Evolutionary conservation across 2,329 filamentous ascomycete genomes (phyloP).

Genomic region (Alternaria angustiovoidea): DNA sequence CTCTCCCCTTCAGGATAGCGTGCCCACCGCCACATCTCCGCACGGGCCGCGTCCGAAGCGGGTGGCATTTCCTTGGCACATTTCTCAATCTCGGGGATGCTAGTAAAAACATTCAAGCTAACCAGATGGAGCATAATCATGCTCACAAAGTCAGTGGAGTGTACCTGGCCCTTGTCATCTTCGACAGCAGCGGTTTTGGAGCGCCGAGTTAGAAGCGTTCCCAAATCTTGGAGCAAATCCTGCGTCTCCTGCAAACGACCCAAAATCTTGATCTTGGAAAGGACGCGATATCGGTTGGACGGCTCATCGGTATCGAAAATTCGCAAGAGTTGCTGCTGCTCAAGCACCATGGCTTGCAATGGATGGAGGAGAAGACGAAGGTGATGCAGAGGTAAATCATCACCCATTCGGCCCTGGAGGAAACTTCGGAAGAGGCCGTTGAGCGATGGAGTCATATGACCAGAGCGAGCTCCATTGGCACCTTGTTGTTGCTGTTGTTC

Average conservation of each 20-base stretch:
- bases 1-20: conserved; percentile 12
- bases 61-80: conserved; percentile 12
- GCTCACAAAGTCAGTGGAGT: neutral
- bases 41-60: conserved; percentile 1
- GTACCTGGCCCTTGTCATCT: neutral
- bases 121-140: conserved; percentile 18
- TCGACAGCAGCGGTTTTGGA: neutral
- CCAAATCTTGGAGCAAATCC: conserved; percentile 9
- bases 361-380: conserved; percentile 17
- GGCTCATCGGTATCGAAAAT: conserved; percentile 15
- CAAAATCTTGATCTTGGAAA: conserved; percentile 10
- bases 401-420: conserved; percentile 8
- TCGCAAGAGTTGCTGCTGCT: conserved; percentile 14
- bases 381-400: conserved; percentile 7
- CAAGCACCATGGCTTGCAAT: conserved; percentile 9
- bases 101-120: conserved; percentile 16
- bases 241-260: conserved; percentile 14
- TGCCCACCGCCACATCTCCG: conserved; percentile 9
- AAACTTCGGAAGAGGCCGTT: conserved; percentile 14
- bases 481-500: neutral
- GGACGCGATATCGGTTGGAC: conserved; percentile 7
- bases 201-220: conserved; percentile 5
- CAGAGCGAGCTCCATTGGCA: neutral
- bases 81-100: conserved; percentile 15
- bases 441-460: conserved; percentile 6